These are phyloP conservation scores for Colletotrichum eleusines DNA, from an alignment of 2,329 filamentous ascomycete species.

Conservation along the genomic window DNA sequence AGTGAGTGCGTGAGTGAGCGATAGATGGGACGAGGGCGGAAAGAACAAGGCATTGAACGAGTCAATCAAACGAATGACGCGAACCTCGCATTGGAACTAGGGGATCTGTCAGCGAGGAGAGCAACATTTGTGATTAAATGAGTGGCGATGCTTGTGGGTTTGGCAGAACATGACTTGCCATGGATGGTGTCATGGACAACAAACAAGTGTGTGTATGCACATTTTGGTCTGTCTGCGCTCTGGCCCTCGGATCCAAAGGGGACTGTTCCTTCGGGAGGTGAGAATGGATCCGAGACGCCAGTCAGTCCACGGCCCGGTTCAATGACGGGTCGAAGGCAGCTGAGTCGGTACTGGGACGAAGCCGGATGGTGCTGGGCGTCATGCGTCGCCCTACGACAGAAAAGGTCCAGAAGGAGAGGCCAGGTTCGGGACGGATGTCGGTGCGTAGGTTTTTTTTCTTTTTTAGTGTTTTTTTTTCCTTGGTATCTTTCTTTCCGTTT, in stretches of 20 bases:
- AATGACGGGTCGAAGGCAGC: not conserved
- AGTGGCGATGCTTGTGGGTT: no score
- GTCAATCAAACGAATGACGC: not conserved
- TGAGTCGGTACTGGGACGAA: not conserved
- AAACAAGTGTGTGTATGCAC: no score
- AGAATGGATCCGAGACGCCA: not conserved
- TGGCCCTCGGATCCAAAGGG: not conserved
- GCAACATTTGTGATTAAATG: not conserved
- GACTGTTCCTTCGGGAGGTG: not conserved
- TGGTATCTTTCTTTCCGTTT: no score
- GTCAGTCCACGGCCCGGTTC: not conserved
- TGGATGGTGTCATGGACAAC: not conserved
- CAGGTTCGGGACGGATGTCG: not conserved
- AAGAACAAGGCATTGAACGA: not conserved
- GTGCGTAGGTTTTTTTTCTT: not conserved
- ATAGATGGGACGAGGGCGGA: slow-evolving; percentile 1
- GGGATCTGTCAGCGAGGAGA: not conserved
- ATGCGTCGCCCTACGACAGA: not conserved
- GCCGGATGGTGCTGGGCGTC: not conserved
- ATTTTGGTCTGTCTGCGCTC: not conserved
- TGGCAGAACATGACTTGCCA: not conserved
- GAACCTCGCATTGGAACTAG: not conserved
- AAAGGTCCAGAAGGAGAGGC: not conserved
- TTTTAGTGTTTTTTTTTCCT: not conserved
- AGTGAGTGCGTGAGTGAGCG: not conserved